These are phyloP conservation scores for Candida tropicalis DNA, from an alignment of 1,139 yeast genomes.

Conservation along the genomic window DNA sequence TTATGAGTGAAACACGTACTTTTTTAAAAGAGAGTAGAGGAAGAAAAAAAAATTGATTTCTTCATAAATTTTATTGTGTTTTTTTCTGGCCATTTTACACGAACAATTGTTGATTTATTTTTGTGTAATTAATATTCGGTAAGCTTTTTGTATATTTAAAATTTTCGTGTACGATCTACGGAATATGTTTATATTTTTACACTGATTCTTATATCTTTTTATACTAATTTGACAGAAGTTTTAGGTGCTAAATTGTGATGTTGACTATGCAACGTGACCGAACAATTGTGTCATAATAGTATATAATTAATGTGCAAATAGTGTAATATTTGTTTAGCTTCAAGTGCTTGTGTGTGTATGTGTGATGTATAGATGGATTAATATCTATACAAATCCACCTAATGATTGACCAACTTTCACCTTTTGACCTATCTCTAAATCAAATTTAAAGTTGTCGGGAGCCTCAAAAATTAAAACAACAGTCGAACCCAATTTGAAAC, in stretches of 20 bases:
- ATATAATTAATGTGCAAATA: too few relatives aligned
- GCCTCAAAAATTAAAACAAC: slow-evolving; percentile 97
- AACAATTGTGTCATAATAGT: too few relatives aligned
- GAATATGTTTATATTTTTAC: background rate
- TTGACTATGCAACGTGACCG: too few relatives aligned
- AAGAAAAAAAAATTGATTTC: background rate
- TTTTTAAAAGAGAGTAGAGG: too few relatives aligned
- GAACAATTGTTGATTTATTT: background rate
- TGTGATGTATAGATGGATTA: background rate
- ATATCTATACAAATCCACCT: slow-evolving; percentile 52
- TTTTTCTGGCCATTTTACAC: background rate
- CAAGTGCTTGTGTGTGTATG: too few relatives aligned
- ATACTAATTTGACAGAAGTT: too few relatives aligned
- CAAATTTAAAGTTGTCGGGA: slow-evolving; percentile 74
- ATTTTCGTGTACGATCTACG: slow-evolving; percentile 3
- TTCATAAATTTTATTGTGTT: too few relatives aligned
- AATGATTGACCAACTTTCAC: slow-evolving; percentile 86
- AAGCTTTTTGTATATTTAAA: background rate
- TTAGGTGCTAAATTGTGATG: too few relatives aligned
- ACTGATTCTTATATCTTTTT: background rate
- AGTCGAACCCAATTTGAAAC: slow-evolving; percentile 93
- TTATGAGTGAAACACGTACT: slow-evolving; percentile 1
- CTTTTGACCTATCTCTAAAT: slow-evolving; percentile 68
- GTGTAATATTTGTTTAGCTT: too few relatives aligned
- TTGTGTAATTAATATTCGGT: background rate